Evolutionary conservation across 108 stramenopile species (phyloP).

Genomic region (Nitzschia inconspicua): DNA sequence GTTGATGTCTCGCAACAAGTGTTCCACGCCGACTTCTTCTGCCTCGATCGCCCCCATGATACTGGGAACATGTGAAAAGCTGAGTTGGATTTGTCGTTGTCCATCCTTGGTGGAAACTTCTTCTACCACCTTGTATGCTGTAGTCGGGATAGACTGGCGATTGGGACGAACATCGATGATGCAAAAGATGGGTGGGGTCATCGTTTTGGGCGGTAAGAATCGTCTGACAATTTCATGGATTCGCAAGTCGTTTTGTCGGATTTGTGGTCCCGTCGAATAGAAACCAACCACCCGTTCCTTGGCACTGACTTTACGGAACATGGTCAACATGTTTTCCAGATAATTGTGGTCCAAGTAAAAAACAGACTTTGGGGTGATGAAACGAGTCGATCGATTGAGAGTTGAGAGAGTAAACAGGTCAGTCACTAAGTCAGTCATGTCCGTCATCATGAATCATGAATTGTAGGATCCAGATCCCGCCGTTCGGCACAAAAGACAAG

Average conservation of each 20-base stretch:
- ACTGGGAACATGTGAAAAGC: slow-evolving; percentile 93
- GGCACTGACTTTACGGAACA: slow-evolving; percentile 86
- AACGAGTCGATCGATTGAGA: neutral
- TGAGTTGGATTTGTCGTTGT: slow-evolving; percentile 56
- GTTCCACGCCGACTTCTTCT: slow-evolving; percentile 99
- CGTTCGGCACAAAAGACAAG: slow-evolving; percentile 1
- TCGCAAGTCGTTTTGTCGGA: slow-evolving; percentile 86
- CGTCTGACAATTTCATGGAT: slow-evolving; percentile 83
- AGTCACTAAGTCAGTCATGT: neutral
- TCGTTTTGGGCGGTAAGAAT: slow-evolving; percentile 57
- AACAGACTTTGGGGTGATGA: slow-evolving; percentile 38
- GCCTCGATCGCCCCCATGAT: slow-evolving; percentile 94
- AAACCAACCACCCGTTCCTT: slow-evolving; percentile 94
- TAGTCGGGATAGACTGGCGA: slow-evolving; percentile 90
- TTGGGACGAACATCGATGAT: slow-evolving; percentile 97
- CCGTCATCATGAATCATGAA: neutral
- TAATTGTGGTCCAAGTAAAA: slow-evolving; percentile 99
- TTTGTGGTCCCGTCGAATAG: slow-evolving; percentile 91
- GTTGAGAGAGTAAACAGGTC: neutral
- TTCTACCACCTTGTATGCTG: slow-evolving; percentile 92
- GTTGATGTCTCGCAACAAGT: slow-evolving; percentile 98
- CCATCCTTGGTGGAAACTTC: slow-evolving; percentile 54
- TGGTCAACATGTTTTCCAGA: slow-evolving; percentile 85
- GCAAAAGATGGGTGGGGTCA: slow-evolving; percentile 89
- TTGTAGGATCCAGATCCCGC: neutral